Percentiles rank a stretch among this genome's conserved stretches.
Evolutionary conservation across 2,329 filamentous ascomycete genomes (phyloP).

Genomic region (Nothophaeocryptopus gaeumannii): DNA sequence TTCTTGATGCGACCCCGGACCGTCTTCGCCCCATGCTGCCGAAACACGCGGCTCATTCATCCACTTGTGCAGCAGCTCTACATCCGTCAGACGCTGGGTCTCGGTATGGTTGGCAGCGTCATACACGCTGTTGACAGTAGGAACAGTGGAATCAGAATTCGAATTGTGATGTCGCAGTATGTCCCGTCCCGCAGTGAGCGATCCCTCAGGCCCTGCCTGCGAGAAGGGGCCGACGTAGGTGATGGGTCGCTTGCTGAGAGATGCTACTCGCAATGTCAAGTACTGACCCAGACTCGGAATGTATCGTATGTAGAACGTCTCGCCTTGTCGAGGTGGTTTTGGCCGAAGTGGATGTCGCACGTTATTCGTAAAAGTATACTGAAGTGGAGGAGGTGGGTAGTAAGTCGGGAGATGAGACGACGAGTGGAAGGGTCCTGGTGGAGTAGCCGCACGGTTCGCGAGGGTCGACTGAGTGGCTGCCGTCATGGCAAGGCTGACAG

Average conservation of each 20-base stretch:
- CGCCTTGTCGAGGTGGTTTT: slow-evolving; percentile 84
- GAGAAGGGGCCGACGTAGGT: slow-evolving; percentile 59
- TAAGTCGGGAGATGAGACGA: slow-evolving; percentile 85
- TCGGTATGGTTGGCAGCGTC: slow-evolving; percentile 5
- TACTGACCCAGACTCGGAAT: slow-evolving; percentile 79
- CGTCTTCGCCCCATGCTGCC: slow-evolving; percentile 76
- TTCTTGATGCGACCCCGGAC: slow-evolving; percentile 55
- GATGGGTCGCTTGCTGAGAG: slow-evolving; percentile 61
- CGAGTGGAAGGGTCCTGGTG: slow-evolving; percentile 69
- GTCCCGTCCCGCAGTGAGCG: slow-evolving; percentile 34
- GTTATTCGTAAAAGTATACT: slow-evolving; percentile 75
- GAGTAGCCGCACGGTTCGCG: slow-evolving; percentile 19
- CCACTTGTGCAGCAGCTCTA: slow-evolving; percentile 77
- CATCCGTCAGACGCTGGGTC: slow-evolving; percentile 48
- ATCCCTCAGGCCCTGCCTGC: slow-evolving; percentile 24
- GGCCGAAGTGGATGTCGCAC: slow-evolving; percentile 82
- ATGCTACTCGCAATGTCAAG: slow-evolving; percentile 83
- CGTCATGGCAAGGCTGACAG: slow-evolving; percentile 13
- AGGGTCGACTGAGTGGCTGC: slow-evolving; percentile 11
- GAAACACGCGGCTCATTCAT: slow-evolving; percentile 81
- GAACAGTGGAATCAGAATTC: slow-evolving; percentile 47
- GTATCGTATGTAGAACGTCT: slow-evolving; percentile 86
- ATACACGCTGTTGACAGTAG: slow-evolving; percentile 32
- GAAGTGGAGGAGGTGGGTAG: slow-evolving; percentile 77
- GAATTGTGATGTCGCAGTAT: slow-evolving; percentile 16